A percentile compares a stretch with the other conserved stretches of the same genome.
phyloP scores from a whole-genome alignment of 441 rosid genomes.

The Bocquillonia castaneifolia region DNA sequence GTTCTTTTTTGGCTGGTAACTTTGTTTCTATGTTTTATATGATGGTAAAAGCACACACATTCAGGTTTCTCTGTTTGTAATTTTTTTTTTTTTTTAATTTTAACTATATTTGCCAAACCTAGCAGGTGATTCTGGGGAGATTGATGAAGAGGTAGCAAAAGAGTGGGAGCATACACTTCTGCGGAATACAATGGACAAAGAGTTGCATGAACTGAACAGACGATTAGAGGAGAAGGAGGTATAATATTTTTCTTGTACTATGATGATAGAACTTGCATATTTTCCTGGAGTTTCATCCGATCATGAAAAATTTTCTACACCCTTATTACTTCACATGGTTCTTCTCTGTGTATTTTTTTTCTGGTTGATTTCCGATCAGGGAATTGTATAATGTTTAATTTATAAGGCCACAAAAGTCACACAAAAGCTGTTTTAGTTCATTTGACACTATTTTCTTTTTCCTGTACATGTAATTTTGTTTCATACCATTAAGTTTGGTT shows the following conservation, averaged over 20 bases:
- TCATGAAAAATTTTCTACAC: neutral
- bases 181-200: constrained; percentile 91
- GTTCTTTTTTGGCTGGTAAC: neutral
- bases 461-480: too few relatives aligned
- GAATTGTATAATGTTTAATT: neutral
- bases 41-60: neutral
- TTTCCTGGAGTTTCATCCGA: neutral
- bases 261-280: constrained; percentile 3
- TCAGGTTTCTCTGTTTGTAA: constrained; percentile 6
- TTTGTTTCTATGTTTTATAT: neutral
- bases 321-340: neutral
- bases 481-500: too few relatives aligned
- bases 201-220: constrained; percentile 81
- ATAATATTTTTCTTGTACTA: constrained; percentile 5
- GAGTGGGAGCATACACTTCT: constrained; percentile 94
- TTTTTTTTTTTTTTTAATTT: constrained; percentile 10
- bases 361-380: neutral
- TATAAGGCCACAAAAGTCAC: too few relatives aligned
- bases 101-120: constrained; percentile 19
- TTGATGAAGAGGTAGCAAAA: constrained; percentile 82
- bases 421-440: neutral
- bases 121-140: constrained; percentile 67
- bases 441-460: neutral
- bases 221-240: constrained; percentile 98
- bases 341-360: neutral